These are phyloP conservation scores for Allantophomopsis lycopodina DNA, from an alignment of 2,329 filamentous ascomycete species.

Conservation along the genomic window DNA sequence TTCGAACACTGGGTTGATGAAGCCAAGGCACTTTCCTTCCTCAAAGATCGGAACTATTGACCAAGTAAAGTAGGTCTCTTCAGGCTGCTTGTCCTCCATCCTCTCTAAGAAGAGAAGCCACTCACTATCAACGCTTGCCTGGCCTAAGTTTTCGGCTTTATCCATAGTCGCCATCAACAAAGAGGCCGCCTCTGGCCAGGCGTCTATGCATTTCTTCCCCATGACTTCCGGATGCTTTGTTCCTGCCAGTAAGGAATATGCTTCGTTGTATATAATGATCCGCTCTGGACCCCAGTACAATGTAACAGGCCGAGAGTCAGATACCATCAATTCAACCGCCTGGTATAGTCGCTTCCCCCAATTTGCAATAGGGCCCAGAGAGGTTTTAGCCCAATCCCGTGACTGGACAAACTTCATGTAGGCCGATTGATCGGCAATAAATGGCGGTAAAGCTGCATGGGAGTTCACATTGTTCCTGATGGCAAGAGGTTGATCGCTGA, in stretches of 20 bases:
- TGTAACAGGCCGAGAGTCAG: constrained; percentile 33
- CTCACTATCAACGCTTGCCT: constrained; percentile 25
- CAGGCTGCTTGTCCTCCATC: constrained; percentile 21
- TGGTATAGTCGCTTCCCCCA: constrained; percentile 34
- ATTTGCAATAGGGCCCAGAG: constrained; percentile 28
- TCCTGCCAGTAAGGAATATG: constrained; percentile 49
- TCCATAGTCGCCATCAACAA: constrained; percentile 25
- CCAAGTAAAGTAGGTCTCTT: constrained; percentile 34
- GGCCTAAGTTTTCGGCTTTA: constrained; percentile 18
- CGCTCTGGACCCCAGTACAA: constrained; percentile 52
- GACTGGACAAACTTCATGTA: constrained; percentile 18
- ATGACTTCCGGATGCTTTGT: constrained; percentile 50
- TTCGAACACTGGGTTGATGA: constrained; percentile 32
- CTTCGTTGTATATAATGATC: constrained; percentile 59
- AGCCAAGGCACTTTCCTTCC: constrained; percentile 27
- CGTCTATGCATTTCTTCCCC: constrained; percentile 41
- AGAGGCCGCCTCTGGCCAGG: constrained; percentile 37
- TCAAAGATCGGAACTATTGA: constrained; percentile 31
- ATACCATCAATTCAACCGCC: constrained; percentile 27
- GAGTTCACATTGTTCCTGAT: too few species aligned
- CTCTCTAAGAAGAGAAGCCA: constrained; percentile 30
- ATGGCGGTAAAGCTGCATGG: too few species aligned
- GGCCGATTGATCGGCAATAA: background rate
- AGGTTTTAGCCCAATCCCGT: constrained; percentile 31
- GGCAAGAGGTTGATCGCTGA: too few species aligned